Evolutionary conservation across 805 yeast species (phyloP).

Genomic region (Ogataea methanolica): DNA sequence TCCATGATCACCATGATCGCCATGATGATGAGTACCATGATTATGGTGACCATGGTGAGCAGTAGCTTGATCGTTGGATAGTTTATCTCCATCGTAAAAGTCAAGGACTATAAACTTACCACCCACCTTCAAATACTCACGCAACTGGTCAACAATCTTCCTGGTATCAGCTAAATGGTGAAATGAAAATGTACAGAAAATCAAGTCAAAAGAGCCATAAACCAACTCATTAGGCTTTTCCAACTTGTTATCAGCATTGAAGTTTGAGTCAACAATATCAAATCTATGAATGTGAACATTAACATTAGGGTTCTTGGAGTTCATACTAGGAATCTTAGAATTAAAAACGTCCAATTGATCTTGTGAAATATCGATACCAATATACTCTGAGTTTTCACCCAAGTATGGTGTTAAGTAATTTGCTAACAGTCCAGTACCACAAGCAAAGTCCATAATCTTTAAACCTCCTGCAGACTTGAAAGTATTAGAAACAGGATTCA

Average conservation of each 20-base stretch:
- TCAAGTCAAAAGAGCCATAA: constrained; percentile 27
- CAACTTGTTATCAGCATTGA: constrained; percentile 3
- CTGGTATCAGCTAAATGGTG: constrained; percentile 35
- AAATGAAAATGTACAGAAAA: constrained; percentile 34
- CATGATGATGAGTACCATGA: neutral
- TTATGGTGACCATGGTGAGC: neutral
- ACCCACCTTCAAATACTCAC: constrained; percentile 29
- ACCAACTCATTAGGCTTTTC: constrained; percentile 7
- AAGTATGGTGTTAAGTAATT: constrained; percentile 30
- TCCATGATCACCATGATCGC: neutral
- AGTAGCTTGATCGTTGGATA: neutral
- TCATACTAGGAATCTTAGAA: constrained; percentile 17
- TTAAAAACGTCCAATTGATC: constrained; percentile 12
- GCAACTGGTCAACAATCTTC: constrained; percentile 28
- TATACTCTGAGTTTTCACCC: constrained; percentile 17
- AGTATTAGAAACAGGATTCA: constrained; percentile 1
- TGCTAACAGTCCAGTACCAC: constrained; percentile 38
- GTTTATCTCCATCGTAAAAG: constrained; percentile 30
- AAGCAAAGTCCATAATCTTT: constrained; percentile 36
- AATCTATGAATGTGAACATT: constrained; percentile 6
- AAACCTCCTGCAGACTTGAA: constrained; percentile 6
- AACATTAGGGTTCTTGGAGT: constrained; percentile 9
- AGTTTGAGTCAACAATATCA: constrained; percentile 15
- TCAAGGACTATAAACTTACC: constrained; percentile 36
- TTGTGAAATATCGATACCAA: constrained; percentile 36